Conservation (phyloP, 306 rosid species). For the Dalbergia oliveri region DNA sequence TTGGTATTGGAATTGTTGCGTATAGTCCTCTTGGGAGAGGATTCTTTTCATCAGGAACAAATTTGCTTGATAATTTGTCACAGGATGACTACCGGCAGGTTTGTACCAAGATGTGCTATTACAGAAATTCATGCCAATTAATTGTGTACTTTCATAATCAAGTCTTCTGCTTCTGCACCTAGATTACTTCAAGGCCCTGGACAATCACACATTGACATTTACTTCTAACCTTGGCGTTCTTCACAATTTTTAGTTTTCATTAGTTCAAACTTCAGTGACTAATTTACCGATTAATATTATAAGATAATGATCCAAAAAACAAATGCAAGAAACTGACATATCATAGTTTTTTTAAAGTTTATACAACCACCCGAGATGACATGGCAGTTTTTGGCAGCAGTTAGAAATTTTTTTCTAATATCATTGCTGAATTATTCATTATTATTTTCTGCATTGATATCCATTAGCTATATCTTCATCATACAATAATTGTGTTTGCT, state of each 20-base stretch:
- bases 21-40: conserved; percentile 80
- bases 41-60: conserved; percentile 65
- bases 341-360: no score
- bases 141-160: neutral
- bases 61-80: conserved; percentile 44
- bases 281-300: neutral
- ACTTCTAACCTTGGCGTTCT: neutral
- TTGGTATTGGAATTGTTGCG: conserved; percentile 74
- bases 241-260: neutral
- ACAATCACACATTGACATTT: neutral
- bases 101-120: conserved; percentile 1
- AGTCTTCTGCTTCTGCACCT: neutral
- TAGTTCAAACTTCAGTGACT: neutral
- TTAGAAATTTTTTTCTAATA: no score
- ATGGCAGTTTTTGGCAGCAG: no score
- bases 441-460: no score
- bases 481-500: no score
- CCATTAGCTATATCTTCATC: no score
- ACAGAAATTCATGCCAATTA: neutral
- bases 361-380: no score
- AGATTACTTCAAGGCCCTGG: conserved; percentile 11
- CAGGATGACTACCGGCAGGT: conserved; percentile 66
- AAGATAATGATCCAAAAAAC: no score
- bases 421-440: no score
- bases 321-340: no score